Percentiles rank a stretch among this genome's conserved stretches.
Conservation (phyloP, 2,329 filamentous ascomycete genomes). For the Orbilia quercus region DNA sequence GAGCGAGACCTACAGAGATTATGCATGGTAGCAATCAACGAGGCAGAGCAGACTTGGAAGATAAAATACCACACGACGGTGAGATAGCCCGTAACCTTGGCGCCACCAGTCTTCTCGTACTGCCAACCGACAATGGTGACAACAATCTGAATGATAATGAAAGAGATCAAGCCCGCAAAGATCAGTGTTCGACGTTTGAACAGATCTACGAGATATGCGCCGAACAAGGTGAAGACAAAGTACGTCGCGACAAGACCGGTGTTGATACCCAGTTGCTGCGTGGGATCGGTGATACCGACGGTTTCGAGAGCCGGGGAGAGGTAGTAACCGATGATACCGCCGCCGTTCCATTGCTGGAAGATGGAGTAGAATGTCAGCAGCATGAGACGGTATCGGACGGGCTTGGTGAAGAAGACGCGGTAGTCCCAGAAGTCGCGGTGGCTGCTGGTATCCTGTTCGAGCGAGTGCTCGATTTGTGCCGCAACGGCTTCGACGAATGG, state of each 20-base stretch:
- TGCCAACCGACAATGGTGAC: constrained; percentile 67
- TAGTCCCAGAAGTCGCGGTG: constrained; percentile 65
- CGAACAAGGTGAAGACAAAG: constrained; percentile 66
- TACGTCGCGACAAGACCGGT: constrained; percentile 65
- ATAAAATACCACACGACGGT: constrained; percentile 67
- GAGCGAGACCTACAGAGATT: constrained; percentile 62
- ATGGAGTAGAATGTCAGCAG: constrained; percentile 66
- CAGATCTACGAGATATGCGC: constrained; percentile 64
- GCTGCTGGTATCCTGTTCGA: constrained; percentile 63
- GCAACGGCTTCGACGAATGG: constrained; percentile 65
- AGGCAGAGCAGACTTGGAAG: constrained; percentile 66
- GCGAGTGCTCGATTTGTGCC: constrained; percentile 65
- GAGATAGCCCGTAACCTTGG: constrained; percentile 63
- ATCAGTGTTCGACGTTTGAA: constrained; percentile 65
- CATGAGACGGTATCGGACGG: constrained; percentile 65
- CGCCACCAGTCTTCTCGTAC: constrained; percentile 61
- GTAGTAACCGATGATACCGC: constrained; percentile 66
- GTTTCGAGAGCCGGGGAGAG: constrained; percentile 64
- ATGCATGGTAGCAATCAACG: constrained; percentile 67
- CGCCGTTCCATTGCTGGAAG: constrained; percentile 67
- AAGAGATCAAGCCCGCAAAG: constrained; percentile 64
- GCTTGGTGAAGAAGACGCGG: constrained; percentile 65
- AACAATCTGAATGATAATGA: constrained; percentile 65
- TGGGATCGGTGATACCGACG: constrained; percentile 63
- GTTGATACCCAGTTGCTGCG: constrained; percentile 64